Conservation (phyloP, 176 grass and related monocot species). For the Juncus effusus region DNA sequence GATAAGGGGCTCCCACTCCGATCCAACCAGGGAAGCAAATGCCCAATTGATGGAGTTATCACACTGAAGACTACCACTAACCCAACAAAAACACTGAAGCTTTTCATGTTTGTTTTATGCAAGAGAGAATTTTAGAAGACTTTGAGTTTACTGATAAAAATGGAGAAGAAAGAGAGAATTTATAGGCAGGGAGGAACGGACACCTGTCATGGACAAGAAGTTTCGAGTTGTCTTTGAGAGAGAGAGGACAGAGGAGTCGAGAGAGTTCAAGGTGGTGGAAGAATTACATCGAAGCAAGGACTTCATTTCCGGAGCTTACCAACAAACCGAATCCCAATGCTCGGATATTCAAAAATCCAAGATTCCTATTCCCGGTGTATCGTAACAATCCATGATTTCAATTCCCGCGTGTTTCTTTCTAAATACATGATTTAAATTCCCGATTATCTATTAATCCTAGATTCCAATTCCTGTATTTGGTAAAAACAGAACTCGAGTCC, state of each 20-base stretch:
- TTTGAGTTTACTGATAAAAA: not conserved
- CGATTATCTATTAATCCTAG: not conserved
- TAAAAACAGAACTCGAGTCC: not conserved
- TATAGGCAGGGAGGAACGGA: constrained; percentile 9
- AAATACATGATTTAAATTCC: no score
- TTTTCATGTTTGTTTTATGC: constrained; percentile 1
- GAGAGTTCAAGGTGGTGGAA: constrained; percentile 19
- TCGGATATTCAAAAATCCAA: no score
- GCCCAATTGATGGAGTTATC: constrained; percentile 20
- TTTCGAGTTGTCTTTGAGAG: constrained; percentile 16
- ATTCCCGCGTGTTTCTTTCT: no score
- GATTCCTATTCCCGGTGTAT: no score
- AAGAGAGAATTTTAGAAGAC: not conserved
- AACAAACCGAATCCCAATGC: no score
- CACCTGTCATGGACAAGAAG: constrained; percentile 27
- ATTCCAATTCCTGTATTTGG: not conserved
- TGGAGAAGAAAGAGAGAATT: not conserved
- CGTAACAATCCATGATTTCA: no score
- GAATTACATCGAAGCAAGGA: not conserved
- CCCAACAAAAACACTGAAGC: not conserved
- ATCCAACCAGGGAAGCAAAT: constrained; percentile 64
- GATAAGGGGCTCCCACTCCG: constrained; percentile 12
- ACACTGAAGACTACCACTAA: not conserved
- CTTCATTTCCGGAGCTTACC: no score
- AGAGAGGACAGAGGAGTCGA: not conserved